phyloP scores from a whole-genome alignment of 345 rosid species.

The Cardamine resedifolia region DNA sequence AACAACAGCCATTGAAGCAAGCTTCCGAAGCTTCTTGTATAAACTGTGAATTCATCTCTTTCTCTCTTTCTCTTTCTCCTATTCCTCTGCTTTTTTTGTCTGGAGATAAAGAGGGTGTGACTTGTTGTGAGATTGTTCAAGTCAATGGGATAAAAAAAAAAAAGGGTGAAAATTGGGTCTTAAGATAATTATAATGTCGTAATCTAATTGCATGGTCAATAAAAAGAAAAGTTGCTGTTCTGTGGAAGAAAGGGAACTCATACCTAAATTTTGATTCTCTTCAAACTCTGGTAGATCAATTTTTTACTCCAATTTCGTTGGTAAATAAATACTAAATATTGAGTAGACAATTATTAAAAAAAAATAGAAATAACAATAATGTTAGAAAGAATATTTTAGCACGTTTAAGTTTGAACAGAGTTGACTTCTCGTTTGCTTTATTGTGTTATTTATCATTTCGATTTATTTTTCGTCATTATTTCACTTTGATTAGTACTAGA shows the following conservation, averaged over 20 bases:
- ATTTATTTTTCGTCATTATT: not conserved
- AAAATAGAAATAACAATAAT: not conserved
- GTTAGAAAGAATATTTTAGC: conserved; percentile 1
- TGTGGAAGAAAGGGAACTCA: not conserved
- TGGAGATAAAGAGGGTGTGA: conserved; percentile 22
- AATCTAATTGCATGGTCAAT: conserved; percentile 20
- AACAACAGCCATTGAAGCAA: conserved; percentile 59
- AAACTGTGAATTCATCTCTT: conserved; percentile 48
- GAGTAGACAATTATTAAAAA: not conserved
- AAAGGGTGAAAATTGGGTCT: not conserved
- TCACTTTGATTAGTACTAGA: not conserved
- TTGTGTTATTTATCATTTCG: not conserved
- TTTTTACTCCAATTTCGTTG: conserved; percentile 3
- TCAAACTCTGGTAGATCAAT: not conserved
- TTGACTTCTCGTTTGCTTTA: conserved; percentile 21
- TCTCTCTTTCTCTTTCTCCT: not conserved
- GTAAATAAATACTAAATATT: not conserved
- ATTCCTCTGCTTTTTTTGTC: conserved; percentile 22
- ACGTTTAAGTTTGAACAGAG: conserved; percentile 24
- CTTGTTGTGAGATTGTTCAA: conserved; percentile 12
- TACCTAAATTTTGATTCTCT: conserved; percentile 15
- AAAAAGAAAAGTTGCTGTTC: conserved; percentile 18
- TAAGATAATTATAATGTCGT: not conserved
- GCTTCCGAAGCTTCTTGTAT: conserved; percentile 46
- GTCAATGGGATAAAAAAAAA: conserved; percentile 24